Evolutionary conservation across 1,284 basidiomycete genomes (phyloP).

Genomic region (Acaromyces ingoldii): DNA sequence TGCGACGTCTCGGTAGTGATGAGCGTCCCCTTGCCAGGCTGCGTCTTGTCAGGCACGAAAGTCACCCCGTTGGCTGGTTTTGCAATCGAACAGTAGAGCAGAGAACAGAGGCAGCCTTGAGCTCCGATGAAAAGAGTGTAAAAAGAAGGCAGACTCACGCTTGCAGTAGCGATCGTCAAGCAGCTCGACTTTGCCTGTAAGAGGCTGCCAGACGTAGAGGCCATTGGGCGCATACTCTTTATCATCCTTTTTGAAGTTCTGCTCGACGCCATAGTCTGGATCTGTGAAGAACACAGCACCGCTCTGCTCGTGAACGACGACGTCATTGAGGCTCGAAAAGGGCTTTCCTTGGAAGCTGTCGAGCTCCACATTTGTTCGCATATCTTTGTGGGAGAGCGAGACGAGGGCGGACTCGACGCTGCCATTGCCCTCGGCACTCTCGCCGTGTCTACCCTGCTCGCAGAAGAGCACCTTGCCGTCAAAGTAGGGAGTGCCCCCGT

Average conservation of each 20-base stretch:
- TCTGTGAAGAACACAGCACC: constrained; percentile 30
- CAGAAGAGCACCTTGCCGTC: constrained; percentile 34
- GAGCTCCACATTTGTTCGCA: constrained; percentile 8
- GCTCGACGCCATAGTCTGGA: constrained; percentile 33
- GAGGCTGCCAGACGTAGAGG: constrained; percentile 24
- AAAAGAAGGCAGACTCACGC: no score
- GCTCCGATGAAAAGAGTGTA: no score
- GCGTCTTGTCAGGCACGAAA: constrained; percentile 17
- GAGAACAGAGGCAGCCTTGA: no score
- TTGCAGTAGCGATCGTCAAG: constrained; percentile 23
- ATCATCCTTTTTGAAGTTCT: constrained; percentile 19
- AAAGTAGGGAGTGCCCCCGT: no score
- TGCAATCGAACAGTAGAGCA: no score
- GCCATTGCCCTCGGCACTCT: constrained; percentile 4
- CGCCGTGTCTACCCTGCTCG: constrained; percentile 16
- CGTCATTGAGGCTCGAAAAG: constrained; percentile 33
- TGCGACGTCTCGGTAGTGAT: constrained; percentile 23
- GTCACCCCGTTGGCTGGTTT: constrained; percentile 33
- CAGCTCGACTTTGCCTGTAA: constrained; percentile 15
- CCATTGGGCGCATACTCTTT: constrained; percentile 26
- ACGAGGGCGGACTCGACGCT: constrained; percentile 17
- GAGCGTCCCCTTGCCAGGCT: constrained; percentile 19
- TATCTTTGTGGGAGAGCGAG: constrained; percentile 12
- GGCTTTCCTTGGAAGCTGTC: constrained; percentile 15
- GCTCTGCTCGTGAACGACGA: constrained; percentile 21